These are phyloP conservation scores for Holtermanniella nyarrowii DNA, from an alignment of 768 basidiomycete species.

Conservation along the genomic window DNA sequence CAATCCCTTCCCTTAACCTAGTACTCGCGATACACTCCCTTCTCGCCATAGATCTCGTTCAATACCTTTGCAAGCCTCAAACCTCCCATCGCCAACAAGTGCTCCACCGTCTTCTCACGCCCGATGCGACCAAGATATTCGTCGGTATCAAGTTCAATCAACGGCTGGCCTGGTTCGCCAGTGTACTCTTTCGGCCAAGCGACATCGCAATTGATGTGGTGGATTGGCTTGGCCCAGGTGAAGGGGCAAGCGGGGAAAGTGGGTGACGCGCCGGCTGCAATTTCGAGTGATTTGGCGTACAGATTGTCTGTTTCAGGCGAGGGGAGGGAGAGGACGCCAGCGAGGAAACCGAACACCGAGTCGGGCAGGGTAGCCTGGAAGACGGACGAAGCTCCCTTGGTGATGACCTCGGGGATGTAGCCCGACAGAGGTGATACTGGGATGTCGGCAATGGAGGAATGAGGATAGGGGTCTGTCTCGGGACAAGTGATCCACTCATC, in stretches of 20 bases:
- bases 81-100: slow-evolving; percentile 70
- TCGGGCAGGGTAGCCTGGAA: slow-evolving; percentile 8
- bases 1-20: too few species aligned
- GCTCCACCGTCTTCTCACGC: slow-evolving; percentile 63
- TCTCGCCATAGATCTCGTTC: slow-evolving; percentile 52
- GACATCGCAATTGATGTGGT: slow-evolving; percentile 68
- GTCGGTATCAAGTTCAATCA: slow-evolving; percentile 70
- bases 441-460: slow-evolving; percentile 19
- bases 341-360: slow-evolving; percentile 1
- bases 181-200: slow-evolving; percentile 70
- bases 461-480: slow-evolving; percentile 35
- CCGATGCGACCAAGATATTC: slow-evolving; percentile 63
- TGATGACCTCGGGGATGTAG: slow-evolving; percentile 4
- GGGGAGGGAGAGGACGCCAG: slow-evolving; percentile 8
- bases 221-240: slow-evolving; percentile 63
- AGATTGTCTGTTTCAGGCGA: slow-evolving; percentile 15
- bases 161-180: slow-evolving; percentile 36
- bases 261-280: slow-evolving; percentile 2
- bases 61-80: slow-evolving; percentile 71
- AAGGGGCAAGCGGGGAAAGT: slow-evolving; percentile 56
- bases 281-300: slow-evolving; percentile 5
- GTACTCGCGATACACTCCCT: slow-evolving; percentile 20
- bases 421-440: slow-evolving; percentile 8
- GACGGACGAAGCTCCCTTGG: slow-evolving; percentile 10
- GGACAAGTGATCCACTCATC: slow-evolving; percentile 63